These are phyloP conservation scores for Backusella liffmaniae DNA, from an alignment of 192 early-diverging fungal genomes.

Conservation along the genomic window DNA sequence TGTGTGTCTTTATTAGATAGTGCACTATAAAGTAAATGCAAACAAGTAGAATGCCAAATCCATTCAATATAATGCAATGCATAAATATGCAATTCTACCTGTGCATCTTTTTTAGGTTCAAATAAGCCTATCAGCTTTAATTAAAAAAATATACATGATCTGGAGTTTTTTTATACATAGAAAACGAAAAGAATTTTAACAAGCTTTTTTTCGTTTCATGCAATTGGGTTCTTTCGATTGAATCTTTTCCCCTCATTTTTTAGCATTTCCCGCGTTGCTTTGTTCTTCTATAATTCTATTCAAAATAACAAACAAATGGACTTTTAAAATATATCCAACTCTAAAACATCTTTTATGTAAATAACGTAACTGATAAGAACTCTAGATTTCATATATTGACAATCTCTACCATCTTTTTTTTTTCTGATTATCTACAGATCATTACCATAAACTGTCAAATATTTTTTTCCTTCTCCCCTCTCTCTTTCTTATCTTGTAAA, in stretches of 20 bases:
- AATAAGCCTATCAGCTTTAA: too few species aligned
- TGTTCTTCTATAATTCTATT: not conserved
- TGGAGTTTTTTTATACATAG: not conserved
- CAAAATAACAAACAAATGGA: not conserved
- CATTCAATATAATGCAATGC: not conserved
- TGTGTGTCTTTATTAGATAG: not conserved
- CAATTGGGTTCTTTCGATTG: not conserved
- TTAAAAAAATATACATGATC: too few species aligned
- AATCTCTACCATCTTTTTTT: not conserved
- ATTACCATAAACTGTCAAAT: not conserved
- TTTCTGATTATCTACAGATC: not conserved
- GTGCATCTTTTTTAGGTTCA: not conserved
- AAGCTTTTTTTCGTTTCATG: not conserved
- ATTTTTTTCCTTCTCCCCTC: not conserved
- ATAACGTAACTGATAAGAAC: not conserved
- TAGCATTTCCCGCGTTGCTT: not conserved
- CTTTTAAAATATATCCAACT: not conserved
- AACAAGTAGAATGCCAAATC: not conserved
- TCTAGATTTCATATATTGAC: not conserved
- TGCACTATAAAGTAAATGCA: not conserved
- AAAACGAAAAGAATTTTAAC: not conserved
- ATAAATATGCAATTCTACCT: not conserved
- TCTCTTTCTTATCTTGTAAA: not conserved
- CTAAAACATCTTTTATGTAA: not conserved
- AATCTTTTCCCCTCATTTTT: not conserved